phyloP scores from a whole-genome alignment of 2,329 filamentous ascomycete genomes.

The Hypoxylon sp. region DNA sequence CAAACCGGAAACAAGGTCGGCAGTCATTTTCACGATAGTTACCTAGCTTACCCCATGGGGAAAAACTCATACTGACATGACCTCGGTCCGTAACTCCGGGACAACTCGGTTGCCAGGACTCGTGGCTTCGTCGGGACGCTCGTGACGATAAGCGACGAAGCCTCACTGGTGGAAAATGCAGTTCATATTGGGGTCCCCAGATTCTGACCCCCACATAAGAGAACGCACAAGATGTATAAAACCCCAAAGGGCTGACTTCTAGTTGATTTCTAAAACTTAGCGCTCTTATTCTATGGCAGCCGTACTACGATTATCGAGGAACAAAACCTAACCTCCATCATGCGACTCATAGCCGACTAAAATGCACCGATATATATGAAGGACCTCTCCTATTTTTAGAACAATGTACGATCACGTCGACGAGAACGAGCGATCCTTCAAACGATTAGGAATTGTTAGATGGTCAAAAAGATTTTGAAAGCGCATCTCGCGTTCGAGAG shows the following conservation, averaged over 20 bases:
- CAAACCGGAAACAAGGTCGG: not conserved
- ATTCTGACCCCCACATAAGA: conserved; percentile 30
- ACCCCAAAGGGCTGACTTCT: conserved; percentile 6
- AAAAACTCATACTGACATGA: conserved; percentile 4
- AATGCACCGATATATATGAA: not conserved
- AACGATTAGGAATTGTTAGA: not conserved
- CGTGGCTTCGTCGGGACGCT: conserved; percentile 23
- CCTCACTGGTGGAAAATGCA: conserved; percentile 39
- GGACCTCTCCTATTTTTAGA: not conserved
- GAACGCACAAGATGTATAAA: conserved; percentile 25
- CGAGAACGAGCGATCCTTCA: not conserved
- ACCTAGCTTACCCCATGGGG: conserved; percentile 21
- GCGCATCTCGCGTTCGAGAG: not conserved
- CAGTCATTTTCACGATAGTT: conserved; percentile 12
- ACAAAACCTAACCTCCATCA: not conserved
- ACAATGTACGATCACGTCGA: not conserved
- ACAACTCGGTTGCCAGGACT: conserved; percentile 7
- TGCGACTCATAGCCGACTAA: not conserved
- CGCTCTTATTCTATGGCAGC: conserved; percentile 4
- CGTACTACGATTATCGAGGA: not conserved
- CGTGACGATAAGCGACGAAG: conserved; percentile 25
- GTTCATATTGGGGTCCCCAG: conserved; percentile 25
- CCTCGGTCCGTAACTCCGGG: conserved; percentile 20
- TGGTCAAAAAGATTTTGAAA: not conserved
- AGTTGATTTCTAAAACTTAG: conserved; percentile 3